These are phyloP conservation scores for Leccinum holopus DNA, from an alignment of 1,284 basidiomycete genomes.

Conservation along the genomic window DNA sequence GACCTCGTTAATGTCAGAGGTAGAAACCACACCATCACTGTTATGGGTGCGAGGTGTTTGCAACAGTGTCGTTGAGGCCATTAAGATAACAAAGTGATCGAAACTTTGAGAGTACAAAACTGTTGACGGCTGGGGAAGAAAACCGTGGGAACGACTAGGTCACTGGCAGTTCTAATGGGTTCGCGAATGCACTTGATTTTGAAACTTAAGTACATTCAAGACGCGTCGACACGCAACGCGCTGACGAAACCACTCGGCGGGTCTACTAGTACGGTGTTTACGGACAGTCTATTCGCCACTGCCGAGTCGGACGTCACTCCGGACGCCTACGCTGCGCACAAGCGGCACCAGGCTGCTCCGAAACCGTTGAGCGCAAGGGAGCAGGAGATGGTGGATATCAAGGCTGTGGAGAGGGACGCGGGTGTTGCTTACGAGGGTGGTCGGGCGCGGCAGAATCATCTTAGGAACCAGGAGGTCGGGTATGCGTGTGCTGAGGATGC, in stretches of 20 bases:
- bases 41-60: too few relatives aligned
- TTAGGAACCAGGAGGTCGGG: conserved; percentile 54
- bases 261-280: conserved; percentile 59
- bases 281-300: conserved; percentile 81
- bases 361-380: conserved; percentile 80
- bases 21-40: too few relatives aligned
- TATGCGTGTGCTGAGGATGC: conserved; percentile 66
- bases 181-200: too few relatives aligned
- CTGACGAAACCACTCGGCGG: conserved; percentile 79
- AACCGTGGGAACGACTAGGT: too few relatives aligned
- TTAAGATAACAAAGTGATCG: too few relatives aligned
- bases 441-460: conserved; percentile 51
- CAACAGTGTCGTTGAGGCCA: too few relatives aligned
- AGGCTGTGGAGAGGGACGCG: conserved; percentile 63
- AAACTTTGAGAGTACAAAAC: too few relatives aligned
- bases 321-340: conserved; percentile 72
- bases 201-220: too few relatives aligned
- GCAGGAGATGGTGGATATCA: conserved; percentile 74
- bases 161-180: too few relatives aligned
- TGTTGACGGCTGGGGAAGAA: too few relatives aligned
- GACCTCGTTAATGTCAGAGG: too few relatives aligned
- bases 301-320: conserved; percentile 65
- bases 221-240: conserved; percentile 79
- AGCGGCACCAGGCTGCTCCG: conserved; percentile 69
- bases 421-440: conserved; percentile 57